Conservation (phyloP, 768 basidiomycete species). For the Psilocybe azurescens region DNA sequence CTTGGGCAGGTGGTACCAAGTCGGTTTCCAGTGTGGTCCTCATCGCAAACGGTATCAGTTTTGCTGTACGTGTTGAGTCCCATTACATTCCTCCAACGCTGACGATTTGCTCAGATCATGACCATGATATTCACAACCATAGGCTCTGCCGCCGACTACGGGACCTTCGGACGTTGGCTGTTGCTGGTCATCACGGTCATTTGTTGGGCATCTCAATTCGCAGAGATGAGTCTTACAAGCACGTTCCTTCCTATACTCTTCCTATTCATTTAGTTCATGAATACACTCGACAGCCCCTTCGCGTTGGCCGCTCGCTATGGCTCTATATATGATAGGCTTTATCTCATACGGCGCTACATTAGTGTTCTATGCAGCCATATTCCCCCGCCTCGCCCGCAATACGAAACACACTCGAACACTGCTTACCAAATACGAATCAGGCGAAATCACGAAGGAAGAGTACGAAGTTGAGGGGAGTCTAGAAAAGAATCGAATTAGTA, state of each 20-base stretch:
- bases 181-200: constrained; percentile 72
- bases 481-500: constrained; percentile 86
- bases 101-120: constrained; percentile 57
- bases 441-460: constrained; percentile 61
- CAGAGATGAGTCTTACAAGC: constrained; percentile 77
- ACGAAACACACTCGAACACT: constrained; percentile 65
- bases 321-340: constrained; percentile 78
- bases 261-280: background rate
- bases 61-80: constrained; percentile 52
- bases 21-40: constrained; percentile 79
- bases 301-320: constrained; percentile 81
- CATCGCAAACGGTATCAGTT: constrained; percentile 76
- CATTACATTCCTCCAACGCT: background rate
- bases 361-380: constrained; percentile 80
- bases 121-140: constrained; percentile 83
- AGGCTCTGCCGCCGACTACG: constrained; percentile 76
- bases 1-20: constrained; percentile 77
- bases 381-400: constrained; percentile 83
- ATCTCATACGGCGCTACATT: constrained; percentile 81
- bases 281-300: constrained; percentile 49
- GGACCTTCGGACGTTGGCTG: constrained; percentile 79
- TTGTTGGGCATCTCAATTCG: constrained; percentile 84
- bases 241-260: constrained; percentile 23
- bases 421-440: constrained; percentile 58
- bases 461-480: constrained; percentile 79